Conservation (phyloP, 495 filamentous ascomycete species). For the Aspergillus nanangensis region DNA sequence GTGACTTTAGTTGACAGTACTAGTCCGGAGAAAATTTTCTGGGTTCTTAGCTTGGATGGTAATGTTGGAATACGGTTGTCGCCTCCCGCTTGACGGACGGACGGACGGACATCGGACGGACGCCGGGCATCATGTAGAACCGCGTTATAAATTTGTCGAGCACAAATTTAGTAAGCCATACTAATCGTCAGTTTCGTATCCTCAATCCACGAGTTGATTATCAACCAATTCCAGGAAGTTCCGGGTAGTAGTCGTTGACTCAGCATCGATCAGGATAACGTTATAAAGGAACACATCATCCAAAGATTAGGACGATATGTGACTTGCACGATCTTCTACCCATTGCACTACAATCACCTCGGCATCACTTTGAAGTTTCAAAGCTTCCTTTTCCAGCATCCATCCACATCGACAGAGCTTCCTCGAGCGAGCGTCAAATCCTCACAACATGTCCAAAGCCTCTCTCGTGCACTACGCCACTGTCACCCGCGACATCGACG, state of each 20-base stretch:
- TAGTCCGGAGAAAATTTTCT: no score
- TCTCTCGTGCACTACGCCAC: background rate
- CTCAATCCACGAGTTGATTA: background rate
- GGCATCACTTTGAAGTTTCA: background rate
- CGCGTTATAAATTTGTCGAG: background rate
- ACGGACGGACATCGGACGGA: no score
- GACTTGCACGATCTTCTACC: no score
- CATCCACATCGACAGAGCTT: background rate
- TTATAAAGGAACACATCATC: background rate
- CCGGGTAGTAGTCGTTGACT: background rate
- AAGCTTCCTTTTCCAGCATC: background rate
- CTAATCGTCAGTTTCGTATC: background rate
- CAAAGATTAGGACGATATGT: background rate
- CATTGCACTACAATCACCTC: background rate
- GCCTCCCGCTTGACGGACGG: no score
- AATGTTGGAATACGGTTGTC: no score
- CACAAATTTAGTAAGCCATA: background rate
- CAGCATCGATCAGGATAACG: background rate
- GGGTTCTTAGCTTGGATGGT: no score
- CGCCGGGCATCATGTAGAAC: background rate
- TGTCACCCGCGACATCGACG: constrained; percentile 1
- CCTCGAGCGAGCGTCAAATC: background rate
- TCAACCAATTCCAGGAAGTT: background rate
- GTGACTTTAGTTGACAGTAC: no score
- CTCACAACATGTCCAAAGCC: background rate